Conservation (phyloP, 805 yeast species). For the Schwanniomyces sp. region DNA sequence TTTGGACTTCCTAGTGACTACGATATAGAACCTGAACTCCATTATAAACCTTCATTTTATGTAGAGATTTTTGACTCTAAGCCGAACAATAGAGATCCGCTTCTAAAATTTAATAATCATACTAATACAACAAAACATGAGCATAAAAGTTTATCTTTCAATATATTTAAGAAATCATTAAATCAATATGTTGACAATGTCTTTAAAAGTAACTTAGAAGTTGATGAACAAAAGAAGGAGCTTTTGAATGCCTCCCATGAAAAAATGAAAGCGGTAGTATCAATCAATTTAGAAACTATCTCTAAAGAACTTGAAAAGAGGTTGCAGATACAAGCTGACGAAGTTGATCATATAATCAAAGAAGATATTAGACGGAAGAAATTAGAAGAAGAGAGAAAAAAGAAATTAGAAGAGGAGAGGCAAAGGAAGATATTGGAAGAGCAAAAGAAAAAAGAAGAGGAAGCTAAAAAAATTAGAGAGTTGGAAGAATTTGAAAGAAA, state of each 20-base stretch:
- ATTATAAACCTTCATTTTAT: not conserved
- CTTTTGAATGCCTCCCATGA: not conserved
- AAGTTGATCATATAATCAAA: constrained; percentile 15
- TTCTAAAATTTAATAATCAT: not conserved
- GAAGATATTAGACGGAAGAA: constrained; percentile 20
- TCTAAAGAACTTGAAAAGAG: not conserved
- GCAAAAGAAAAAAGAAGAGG: constrained; percentile 20
- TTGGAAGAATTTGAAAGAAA: constrained; percentile 11
- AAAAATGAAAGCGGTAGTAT: not conserved
- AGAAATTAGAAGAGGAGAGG: constrained; percentile 17
- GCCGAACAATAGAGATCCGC: not conserved
- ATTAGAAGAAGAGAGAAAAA: constrained; percentile 15
- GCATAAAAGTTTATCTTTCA: not conserved
- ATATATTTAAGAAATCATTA: not conserved
- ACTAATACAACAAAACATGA: not conserved
- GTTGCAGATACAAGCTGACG: constrained; percentile 13
- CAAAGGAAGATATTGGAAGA: constrained; percentile 9
- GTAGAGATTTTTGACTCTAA: not conserved
- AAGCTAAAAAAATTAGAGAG: constrained; percentile 12
- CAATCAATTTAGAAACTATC: not conserved
- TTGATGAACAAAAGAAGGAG: not conserved
- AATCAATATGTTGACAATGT: not conserved
- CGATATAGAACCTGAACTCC: constrained; percentile 12
- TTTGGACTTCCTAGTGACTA: constrained; percentile 28
- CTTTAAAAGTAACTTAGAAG: not conserved